Percentiles rank a stretch among this genome's conserved stretches.
Evolutionary conservation across 2,329 filamentous ascomycete genomes (phyloP).

Genomic region (Cladosporium halotolerans): DNA sequence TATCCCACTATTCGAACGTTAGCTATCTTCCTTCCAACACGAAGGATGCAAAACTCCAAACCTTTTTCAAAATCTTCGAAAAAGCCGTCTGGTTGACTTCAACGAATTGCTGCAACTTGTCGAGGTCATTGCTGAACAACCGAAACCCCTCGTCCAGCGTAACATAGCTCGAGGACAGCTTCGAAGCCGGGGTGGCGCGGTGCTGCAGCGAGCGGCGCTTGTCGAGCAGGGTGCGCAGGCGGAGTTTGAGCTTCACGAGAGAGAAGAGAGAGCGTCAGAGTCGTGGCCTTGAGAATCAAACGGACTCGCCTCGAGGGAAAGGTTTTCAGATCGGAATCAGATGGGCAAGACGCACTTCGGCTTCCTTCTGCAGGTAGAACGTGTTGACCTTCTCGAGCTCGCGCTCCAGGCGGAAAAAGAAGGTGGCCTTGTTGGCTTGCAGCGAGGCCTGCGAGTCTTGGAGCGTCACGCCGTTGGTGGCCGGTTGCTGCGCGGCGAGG

Average conservation of each 20-base stretch:
- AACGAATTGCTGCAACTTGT: slow-evolving; percentile 95
- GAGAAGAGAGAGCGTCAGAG: slow-evolving; percentile 4
- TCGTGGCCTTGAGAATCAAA: not conserved
- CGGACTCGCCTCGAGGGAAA: not conserved
- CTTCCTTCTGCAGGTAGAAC: slow-evolving; percentile 96
- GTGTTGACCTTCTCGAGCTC: slow-evolving; percentile 98
- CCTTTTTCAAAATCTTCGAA: slow-evolving; percentile 97
- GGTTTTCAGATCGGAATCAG: not conserved
- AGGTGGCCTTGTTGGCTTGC: slow-evolving; percentile 95
- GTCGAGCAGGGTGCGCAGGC: slow-evolving; percentile 84
- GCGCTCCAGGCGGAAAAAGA: slow-evolving; percentile 96
- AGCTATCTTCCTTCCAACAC: slow-evolving; percentile 23
- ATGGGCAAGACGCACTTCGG: slow-evolving; percentile 60
- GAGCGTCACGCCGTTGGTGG: slow-evolving; percentile 33
- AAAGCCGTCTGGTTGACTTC: slow-evolving; percentile 97
- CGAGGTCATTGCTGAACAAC: slow-evolving; percentile 91
- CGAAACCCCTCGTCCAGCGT: slow-evolving; percentile 95
- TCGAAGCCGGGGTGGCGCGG: slow-evolving; percentile 63
- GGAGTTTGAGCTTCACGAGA: slow-evolving; percentile 69
- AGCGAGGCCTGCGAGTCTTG: slow-evolving; percentile 79
- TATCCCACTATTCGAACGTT: slow-evolving; percentile 73
- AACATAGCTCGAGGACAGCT: slow-evolving; percentile 87
- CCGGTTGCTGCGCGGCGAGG: slow-evolving; percentile 68
- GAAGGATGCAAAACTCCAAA: slow-evolving; percentile 27
- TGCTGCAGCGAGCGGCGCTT: slow-evolving; percentile 91